Base-by-base conservation (phyloP, 768 basidiomycete genomes). In the Leucosporidium yakuticum region DNA sequence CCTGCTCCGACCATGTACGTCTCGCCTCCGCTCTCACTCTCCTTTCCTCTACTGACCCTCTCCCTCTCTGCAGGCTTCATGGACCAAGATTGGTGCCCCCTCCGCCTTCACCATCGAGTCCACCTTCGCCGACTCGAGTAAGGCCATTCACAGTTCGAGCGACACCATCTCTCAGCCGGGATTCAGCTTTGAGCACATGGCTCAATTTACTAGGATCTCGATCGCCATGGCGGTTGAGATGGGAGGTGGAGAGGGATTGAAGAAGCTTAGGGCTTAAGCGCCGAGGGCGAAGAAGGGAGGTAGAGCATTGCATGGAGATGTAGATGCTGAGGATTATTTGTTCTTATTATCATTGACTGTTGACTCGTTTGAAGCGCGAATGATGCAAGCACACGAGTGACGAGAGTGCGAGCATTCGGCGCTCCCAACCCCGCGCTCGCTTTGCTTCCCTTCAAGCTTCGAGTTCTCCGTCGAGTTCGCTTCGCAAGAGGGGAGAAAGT, bases 111-210 rank as follows among this genome's bases (percentile, higher is more conserved):
- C 66, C 2, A 76, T 75, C 62, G 74, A 73, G 39, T 60, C 51
- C 11, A 64, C 50, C 23, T 73, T 73, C 27, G 65, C 47, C 39
- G 56, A 62, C 55, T 36, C 56, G 20, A 58, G 34, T 49, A 61
- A 69, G 47, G 56, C 67, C 39, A 73, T 71, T 27, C 67, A 66
- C 47, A 73, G 74, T 59, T 73, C 73, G 59, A 58, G 49, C 34
- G 64, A 66, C 67, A 62, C 62, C 23, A 65, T 67, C 62, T 69
- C 62, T 34, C 61, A 66, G 31, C 60, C 68, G 29, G 77, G 70
- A 32, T 77, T 76, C 67, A 69, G 67, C 14, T 74, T 77, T 59
- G 74, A 74, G 23, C 77, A 76, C 69, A 70, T 75, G 64, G 48
- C 64, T 1, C 73, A 77, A 34, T 48, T 44, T 15, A 3, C 58